phyloP scores from a whole-genome alignment of 805 yeast genomes.

The Monosporozyma solicola region DNA sequence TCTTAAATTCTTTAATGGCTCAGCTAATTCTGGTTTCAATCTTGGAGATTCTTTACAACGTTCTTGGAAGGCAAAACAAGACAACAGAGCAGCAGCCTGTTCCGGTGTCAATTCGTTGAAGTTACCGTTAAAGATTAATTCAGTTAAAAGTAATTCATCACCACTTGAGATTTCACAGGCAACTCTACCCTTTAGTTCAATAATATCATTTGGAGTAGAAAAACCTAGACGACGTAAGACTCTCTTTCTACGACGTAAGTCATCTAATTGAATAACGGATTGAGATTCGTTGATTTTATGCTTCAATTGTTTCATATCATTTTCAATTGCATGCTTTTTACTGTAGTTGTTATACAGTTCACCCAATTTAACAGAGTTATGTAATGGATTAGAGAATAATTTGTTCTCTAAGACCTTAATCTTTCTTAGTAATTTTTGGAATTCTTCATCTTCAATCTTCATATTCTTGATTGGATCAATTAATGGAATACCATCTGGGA shows the following conservation, averaged over 20 bases:
- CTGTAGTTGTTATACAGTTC: conserved; percentile 59
- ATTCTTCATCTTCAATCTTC: conserved; percentile 82
- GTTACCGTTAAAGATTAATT: conserved; percentile 88
- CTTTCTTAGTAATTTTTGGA: conserved; percentile 61
- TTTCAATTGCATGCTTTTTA: conserved; percentile 51
- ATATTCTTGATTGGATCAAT: conserved; percentile 87
- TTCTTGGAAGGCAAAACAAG: conserved; percentile 96
- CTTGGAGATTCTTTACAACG: conserved; percentile 83
- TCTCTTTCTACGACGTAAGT: conserved; percentile 83
- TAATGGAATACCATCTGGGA: conserved; percentile 85
- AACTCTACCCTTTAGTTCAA: conserved; percentile 93
- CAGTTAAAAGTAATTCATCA: conserved; percentile 74
- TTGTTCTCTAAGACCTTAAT: conserved; percentile 76
- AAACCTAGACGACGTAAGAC: conserved; percentile 89
- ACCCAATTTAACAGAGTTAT: conserved; percentile 49
- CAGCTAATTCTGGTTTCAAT: conserved; percentile 81
- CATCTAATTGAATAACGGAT: conserved; percentile 89
- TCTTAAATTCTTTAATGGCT: conserved; percentile 79
- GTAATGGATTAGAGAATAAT: conserved; percentile 57
- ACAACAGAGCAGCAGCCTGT: conserved; percentile 83
- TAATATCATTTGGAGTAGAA: conserved; percentile 77
- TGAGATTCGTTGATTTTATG: conserved; percentile 72
- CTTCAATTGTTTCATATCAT: conserved; percentile 49
- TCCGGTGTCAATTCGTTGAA: conserved; percentile 82
- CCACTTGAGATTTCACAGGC: conserved; percentile 95